phyloP scores from a whole-genome alignment of 331 rosid genomes.

The Acacia pycnantha region DNA sequence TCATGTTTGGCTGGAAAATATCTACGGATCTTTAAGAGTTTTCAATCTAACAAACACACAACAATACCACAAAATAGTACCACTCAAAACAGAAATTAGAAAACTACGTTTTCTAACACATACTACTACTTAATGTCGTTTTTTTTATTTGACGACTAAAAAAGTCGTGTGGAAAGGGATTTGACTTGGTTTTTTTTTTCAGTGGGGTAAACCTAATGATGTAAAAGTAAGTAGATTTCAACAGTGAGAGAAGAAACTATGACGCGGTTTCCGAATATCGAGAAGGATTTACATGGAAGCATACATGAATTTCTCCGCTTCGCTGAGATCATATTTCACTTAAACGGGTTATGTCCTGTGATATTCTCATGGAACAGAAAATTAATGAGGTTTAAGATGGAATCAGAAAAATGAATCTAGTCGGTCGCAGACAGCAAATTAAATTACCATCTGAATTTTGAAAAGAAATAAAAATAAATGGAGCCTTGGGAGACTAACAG shows the following conservation, averaged over 20 bases:
- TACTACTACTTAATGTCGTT: neutral
- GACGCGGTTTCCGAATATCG: constrained; percentile 52
- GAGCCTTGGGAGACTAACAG: neutral
- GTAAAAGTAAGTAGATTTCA: constrained; percentile 16
- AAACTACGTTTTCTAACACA: neutral
- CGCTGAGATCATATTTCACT: constrained; percentile 18
- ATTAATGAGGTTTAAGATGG: neutral
- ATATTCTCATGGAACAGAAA: neutral
- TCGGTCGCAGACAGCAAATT: neutral
- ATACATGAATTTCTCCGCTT: neutral
- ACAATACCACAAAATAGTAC: constrained; percentile 27
- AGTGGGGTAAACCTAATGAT: constrained; percentile 3
- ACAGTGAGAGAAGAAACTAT: constrained; percentile 22
- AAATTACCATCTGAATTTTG: neutral
- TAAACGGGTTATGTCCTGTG: constrained; percentile 8
- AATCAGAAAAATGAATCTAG: neutral
- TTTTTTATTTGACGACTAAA: neutral
- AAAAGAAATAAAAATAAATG: neutral
- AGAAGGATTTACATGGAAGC: constrained; percentile 39
- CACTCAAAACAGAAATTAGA: neutral
- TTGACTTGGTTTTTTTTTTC: constrained; percentile 27
- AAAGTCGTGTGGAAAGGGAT: neutral
- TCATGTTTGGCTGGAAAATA: constrained; percentile 83
- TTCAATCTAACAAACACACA: constrained; percentile 60
- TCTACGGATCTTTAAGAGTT: constrained; percentile 79